A percentile compares a stretch with the other conserved stretches of the same genome.
Evolutionary conservation across 1,284 basidiomycete genomes (phyloP).

Genomic region (Naganishia albida): DNA sequence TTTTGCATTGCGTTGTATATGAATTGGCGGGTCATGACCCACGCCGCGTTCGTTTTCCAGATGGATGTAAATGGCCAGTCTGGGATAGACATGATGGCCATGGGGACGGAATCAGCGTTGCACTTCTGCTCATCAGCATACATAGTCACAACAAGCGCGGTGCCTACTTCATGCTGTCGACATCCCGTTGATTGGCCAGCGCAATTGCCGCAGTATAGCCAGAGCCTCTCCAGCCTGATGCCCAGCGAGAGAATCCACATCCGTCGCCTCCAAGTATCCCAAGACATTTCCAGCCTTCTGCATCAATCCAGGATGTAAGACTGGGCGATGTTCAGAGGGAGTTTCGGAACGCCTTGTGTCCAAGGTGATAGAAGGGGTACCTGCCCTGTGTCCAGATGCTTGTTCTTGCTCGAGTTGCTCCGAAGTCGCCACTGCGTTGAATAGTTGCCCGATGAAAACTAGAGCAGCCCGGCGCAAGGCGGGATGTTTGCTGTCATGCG

Average conservation of each 20-base stretch:
- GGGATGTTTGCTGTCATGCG: slow-evolving; percentile 67
- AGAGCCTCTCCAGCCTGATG: slow-evolving; percentile 75
- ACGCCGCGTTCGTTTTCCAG: too few species aligned
- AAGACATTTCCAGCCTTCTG: slow-evolving; percentile 65
- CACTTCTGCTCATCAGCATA: too few species aligned
- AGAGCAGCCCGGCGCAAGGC: slow-evolving; percentile 77
- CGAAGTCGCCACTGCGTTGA: slow-evolving; percentile 55
- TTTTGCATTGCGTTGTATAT: too few species aligned
- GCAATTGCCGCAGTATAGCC: slow-evolving; percentile 14
- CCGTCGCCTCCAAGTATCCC: slow-evolving; percentile 69
- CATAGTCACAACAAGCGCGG: too few species aligned
- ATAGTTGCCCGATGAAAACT: slow-evolving; percentile 69
- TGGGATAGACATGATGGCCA: too few species aligned
- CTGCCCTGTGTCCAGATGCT: background rate
- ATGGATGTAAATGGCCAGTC: too few species aligned
- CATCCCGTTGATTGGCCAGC: background rate
- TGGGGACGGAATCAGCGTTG: too few species aligned
- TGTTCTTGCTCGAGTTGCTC: slow-evolving; percentile 11
- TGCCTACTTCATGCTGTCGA: too few species aligned
- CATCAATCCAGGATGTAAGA: slow-evolving; percentile 54
- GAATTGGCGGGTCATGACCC: too few species aligned
- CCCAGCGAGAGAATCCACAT: slow-evolving; percentile 70
- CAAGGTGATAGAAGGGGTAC: too few species aligned
- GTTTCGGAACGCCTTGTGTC: too few species aligned
- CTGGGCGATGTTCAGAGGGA: background rate